These are phyloP conservation scores for Fusarium tjaetaba DNA, from an alignment of 2,329 filamentous ascomycete species.

Conservation along the genomic window DNA sequence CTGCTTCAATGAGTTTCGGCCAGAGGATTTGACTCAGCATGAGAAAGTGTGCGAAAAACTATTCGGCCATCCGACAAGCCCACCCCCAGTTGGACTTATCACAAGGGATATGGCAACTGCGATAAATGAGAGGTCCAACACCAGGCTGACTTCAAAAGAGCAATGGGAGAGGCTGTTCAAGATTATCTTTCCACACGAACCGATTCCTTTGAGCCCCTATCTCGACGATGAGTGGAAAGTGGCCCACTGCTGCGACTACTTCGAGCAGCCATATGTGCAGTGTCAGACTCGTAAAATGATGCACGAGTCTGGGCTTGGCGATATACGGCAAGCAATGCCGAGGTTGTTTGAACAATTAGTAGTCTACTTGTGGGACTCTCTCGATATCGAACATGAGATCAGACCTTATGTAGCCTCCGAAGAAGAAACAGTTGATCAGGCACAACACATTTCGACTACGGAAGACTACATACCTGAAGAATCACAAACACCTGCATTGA, in stretches of 20 bases:
- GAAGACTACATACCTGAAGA: no score
- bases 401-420: background rate
- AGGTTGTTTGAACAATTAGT: background rate
- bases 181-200: background rate
- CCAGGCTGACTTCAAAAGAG: background rate
- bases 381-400: background rate
- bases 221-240: background rate
- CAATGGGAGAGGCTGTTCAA: background rate
- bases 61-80: background rate
- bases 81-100: background rate
- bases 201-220: background rate
- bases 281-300: fast-evolving
- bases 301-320: background rate
- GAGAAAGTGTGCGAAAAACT: background rate
- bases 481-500: background rate
- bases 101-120: background rate
- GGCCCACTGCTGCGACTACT: background rate
- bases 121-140: background rate
- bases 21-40: background rate
- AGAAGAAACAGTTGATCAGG: background rate
- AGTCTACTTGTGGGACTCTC: fast-evolving
- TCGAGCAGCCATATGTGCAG: background rate
- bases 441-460: background rate
- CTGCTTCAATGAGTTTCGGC: background rate
- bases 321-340: fast-evolving